Base-by-base conservation (phyloP, 1,284 basidiomycete genomes). In the Grifola frondosa region DNA sequence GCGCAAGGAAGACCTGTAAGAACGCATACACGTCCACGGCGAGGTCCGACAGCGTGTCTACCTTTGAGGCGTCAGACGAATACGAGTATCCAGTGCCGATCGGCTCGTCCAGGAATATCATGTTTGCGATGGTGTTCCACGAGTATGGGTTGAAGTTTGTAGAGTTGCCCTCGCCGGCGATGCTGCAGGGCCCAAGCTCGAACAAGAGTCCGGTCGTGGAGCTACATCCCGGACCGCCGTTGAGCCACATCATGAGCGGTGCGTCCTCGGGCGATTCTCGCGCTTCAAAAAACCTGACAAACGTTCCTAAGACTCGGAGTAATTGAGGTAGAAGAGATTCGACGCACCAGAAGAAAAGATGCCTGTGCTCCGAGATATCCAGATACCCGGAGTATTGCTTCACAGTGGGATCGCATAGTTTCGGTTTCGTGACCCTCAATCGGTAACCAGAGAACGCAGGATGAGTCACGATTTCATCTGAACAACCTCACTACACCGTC, bases 81-180 rank as follows among this genome's bases (percentile, higher is more conserved):
- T 94, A 96, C 1, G 91, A 94, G 68, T 80, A 96, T 34, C 94
- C 94, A 22, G 96, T 93, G 46, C 87, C 81, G 56, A 93, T 77
- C 9, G 92, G 92, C 59, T 95, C 87, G 66, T 94, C 91, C 39
- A 93, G 78, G 79, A 93, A 94, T 59, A 83, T 73, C 36, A 80
- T 65, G 59, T 78, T 75, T n/a, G 71, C 68, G 58, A 62, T 58
- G 20, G 49, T 44, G 30, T 48, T 62, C 65, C 64, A 66, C 16
- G 59, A 57, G 46, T 61, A 40, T 16, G 80, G 76, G 68, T 97
- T 96, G 59, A 67, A 65, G 7, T 80, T 85, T 19, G 85, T 87
- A 29, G 35, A 42, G 58, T 70, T 69, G 28, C 90, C 90, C 4
- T 84, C 73, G 44, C 92, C 68, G 8, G 70, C 66, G 52, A 96